Evolutionary conservation across 192 early-diverging fungal genomes (phyloP).

Genomic region (Spizellomyces punctatus): DNA sequence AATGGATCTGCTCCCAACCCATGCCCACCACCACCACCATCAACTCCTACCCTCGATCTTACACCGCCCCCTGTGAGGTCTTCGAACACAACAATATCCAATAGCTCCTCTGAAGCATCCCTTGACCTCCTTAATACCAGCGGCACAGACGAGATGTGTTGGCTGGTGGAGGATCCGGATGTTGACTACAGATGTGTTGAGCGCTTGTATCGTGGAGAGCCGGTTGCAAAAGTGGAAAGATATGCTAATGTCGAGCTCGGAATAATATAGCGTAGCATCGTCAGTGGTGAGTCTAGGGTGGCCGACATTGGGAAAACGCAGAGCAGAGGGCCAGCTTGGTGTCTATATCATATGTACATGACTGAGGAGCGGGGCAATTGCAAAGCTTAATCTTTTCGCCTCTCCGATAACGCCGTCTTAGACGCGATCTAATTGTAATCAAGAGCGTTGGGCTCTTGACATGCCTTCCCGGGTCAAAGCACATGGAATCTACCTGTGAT

Average conservation of each 20-base stretch:
- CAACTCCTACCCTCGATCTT: background rate
- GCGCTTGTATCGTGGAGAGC: conserved; percentile 19
- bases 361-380: no score
- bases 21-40: background rate
- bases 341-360: no score
- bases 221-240: conserved; percentile 2
- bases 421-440: no score
- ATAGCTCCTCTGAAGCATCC: background rate
- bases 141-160: conserved; percentile 10
- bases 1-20: background rate
- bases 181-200: conserved; percentile 37
- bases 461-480: no score
- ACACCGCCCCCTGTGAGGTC: background rate
- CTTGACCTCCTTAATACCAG: background rate
- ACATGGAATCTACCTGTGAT: no score
- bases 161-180: conserved; percentile 28
- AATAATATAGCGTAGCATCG: background rate
- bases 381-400: no score
- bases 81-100: background rate
- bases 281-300: no score
- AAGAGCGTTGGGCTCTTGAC: no score
- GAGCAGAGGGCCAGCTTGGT: no score
- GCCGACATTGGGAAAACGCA: no score
- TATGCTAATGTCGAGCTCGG: background rate
- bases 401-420: no score